phyloP scores from a whole-genome alignment of 2,329 filamentous ascomycete genomes.

The Penicillium fuscoglaucum region DNA sequence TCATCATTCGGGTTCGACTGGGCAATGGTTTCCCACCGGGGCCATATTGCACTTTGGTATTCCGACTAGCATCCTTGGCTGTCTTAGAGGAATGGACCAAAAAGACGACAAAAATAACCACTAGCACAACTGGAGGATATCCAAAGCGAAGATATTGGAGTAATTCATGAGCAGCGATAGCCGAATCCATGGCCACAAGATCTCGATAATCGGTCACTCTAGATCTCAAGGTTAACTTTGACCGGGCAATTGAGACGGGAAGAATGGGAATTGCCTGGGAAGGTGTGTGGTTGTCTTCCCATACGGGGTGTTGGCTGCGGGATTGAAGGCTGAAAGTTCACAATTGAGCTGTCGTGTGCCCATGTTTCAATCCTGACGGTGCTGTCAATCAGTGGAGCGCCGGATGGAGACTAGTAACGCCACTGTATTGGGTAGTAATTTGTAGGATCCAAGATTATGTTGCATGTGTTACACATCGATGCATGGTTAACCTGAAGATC shows the following conservation, averaged over 20 bases:
- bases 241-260: neutral
- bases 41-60: neutral
- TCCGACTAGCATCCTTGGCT: neutral
- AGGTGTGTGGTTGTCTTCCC: neutral
- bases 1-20: neutral
- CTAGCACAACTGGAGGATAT: neutral
- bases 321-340: neutral
- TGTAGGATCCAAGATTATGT: neutral
- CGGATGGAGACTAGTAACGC: neutral
- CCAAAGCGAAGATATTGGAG: neutral
- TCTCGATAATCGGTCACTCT: neutral
- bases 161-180: neutral
- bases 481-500: neutral
- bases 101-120: neutral
- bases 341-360: neutral
- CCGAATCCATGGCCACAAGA: neutral
- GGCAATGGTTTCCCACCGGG: conserved; percentile 2
- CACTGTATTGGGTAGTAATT: neutral
- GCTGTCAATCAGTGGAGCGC: neutral
- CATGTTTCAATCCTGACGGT: neutral
- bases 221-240: neutral
- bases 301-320: neutral
- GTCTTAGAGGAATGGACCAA: neutral
- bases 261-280: neutral
- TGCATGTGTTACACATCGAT: neutral